Conservation (phyloP, 1,139 yeast genomes). For the Hyphopichia khmerensis region DNA sequence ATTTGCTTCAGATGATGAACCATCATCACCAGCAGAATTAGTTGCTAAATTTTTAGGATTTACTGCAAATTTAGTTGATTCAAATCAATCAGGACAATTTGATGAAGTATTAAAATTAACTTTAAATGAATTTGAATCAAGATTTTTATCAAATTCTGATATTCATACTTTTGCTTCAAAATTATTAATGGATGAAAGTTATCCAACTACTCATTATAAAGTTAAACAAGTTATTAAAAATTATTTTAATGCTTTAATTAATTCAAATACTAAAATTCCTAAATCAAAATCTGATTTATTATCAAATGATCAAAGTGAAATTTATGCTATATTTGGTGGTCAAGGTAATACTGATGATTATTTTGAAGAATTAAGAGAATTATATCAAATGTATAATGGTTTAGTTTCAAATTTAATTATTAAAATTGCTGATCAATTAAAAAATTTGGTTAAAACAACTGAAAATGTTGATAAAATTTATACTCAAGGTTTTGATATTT, state of each 20-base stretch:
- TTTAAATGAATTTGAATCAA: conserved; percentile 77
- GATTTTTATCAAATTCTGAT: conserved; percentile 74
- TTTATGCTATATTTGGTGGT: conserved; percentile 93
- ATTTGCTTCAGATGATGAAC: conserved; percentile 84
- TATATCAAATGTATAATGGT: conserved; percentile 74
- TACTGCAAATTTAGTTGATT: conserved; percentile 58
- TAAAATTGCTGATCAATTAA: conserved; percentile 67
- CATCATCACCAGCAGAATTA: conserved; percentile 83
- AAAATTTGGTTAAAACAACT: conserved; percentile 66
- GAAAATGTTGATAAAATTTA: conserved; percentile 82
- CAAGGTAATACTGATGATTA: conserved; percentile 98
- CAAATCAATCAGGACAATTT: conserved; percentile 51
- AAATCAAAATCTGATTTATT: conserved; percentile 50
- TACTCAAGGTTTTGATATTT: conserved; percentile 89
- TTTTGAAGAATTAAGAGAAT: conserved; percentile 91
- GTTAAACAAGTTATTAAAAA: conserved; percentile 73
- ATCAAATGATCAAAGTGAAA: conserved; percentile 51
- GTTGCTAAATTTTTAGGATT: conserved; percentile 83
- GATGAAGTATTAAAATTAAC: conserved; percentile 69
- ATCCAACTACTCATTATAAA: conserved; percentile 69
- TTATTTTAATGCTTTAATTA: conserved; percentile 64
- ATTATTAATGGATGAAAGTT: conserved; percentile 51
- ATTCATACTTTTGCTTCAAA: conserved; percentile 87
- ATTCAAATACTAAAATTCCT: conserved; percentile 32
- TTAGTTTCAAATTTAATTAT: conserved; percentile 70